Evolutionary conservation across 352 stramenopile genomes (phyloP), one percentile per base, ranked within the genome.

Genomic region (Pythium dissotocum): DNA sequence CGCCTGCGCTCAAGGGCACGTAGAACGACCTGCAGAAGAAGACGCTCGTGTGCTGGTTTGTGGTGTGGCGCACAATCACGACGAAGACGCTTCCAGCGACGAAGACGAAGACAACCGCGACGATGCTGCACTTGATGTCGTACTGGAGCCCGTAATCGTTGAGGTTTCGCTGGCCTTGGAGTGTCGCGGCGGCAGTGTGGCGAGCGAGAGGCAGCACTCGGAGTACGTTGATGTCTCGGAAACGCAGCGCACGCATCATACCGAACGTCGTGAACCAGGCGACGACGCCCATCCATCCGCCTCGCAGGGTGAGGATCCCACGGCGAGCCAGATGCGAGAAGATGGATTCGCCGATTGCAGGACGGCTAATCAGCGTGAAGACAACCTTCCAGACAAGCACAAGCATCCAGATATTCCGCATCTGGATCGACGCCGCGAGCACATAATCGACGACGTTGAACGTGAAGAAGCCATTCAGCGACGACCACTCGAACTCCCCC

Each of bases 361-460:
- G 35, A 10, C 35, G 35, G 35, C 35, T 40, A 6, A 40, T 9
- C 6, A 66, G 0, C 6, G 6, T 14, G 6, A 55, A 26, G 6
- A 56, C 24, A 52, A 70, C 7, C 46, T 75, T 77, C 55, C 67
- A 68, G 9, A 49, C 24, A 0, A 76, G 48, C 21, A 49, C 72
- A 13, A 78, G 12, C 14, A 67, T n/a, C 77, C 73, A 83, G 14
- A 77, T n/a, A 42, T 75, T 77, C 8, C 77, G 77, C 71, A 83
- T 81, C 48, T 79, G 76, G 6, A 83, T 55, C 2, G 70, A 66
- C 10, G 71, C 56, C 4, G 58, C 32, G 3, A 55, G n/a, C 18
- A 70, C 44, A 24, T 76, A 80, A 0, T 49, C 16, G 24, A 74
- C 6, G 2, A 60, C 38, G 6, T 77, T 21, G 44, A 77, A 80